Percentiles rank a stretch among this genome's conserved stretches.
Evolutionary conservation across 176 grass and related monocot genomes (phyloP).

Genomic region (Oropetium thomaeum): DNA sequence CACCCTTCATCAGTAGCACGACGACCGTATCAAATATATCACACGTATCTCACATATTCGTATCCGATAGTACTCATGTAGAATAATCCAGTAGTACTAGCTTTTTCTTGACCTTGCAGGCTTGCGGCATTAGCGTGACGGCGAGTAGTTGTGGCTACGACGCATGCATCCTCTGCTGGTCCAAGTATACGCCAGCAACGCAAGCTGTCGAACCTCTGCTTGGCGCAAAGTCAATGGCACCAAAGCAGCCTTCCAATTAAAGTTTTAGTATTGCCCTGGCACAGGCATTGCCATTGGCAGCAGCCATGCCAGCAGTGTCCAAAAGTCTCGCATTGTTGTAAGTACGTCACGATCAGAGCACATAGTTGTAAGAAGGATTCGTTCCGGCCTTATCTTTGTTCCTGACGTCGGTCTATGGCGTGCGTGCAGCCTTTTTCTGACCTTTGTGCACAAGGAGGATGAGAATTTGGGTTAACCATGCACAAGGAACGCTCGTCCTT

Average conservation of each 20-base stretch:
- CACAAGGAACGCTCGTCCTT: neutral
- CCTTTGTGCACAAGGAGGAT: conserved; percentile 29
- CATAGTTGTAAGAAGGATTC: conserved; percentile 30
- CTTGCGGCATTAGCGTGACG: too few relatives aligned
- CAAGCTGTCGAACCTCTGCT: neutral
- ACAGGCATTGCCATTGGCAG: conserved; percentile 21
- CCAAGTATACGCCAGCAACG: neutral
- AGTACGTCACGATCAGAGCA: conserved; percentile 25
- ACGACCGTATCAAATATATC: too few relatives aligned
- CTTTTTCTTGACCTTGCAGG: neutral
- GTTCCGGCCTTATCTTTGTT: conserved; percentile 33
- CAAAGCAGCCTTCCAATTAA: conserved; percentile 17
- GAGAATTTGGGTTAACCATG: neutral
- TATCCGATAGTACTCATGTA: neutral
- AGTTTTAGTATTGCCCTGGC: neutral
- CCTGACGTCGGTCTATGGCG: conserved; percentile 42
- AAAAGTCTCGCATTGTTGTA: conserved; percentile 19
- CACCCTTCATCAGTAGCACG: neutral
- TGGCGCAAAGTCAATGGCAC: conserved; percentile 32
- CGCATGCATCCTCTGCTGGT: neutral
- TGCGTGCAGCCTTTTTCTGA: conserved; percentile 50
- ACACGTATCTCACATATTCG: conserved; percentile 16
- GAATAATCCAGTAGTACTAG: neutral
- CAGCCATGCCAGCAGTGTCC: conserved; percentile 6
- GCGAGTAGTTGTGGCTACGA: neutral